phyloP scores from a whole-genome alignment of 768 basidiomycete genomes.

The Leccinellum luteum region DNA sequence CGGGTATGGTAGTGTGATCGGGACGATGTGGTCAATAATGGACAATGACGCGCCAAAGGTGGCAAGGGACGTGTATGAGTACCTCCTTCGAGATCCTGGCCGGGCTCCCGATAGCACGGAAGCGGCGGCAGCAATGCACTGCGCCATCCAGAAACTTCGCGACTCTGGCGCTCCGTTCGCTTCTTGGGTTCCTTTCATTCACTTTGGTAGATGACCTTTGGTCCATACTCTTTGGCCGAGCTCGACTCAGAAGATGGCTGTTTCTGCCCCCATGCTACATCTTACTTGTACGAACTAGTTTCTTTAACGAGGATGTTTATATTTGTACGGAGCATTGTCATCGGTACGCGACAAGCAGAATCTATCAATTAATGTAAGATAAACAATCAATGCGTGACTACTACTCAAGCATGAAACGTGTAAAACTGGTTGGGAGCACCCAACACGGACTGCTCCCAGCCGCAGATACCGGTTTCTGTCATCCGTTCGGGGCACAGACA shows the following conservation, averaged over 20 bases:
- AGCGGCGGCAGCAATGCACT: neutral
- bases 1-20: neutral
- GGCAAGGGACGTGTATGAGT: neutral
- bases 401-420: neutral
- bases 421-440: neutral
- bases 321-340: too few relatives aligned
- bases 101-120: neutral
- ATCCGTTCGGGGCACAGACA: slow-evolving; percentile 18
- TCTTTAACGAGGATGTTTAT: too few relatives aligned
- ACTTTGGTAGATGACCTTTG: neutral
- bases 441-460: slow-evolving; percentile 11
- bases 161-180: neutral
- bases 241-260: too few relatives aligned
- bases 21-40: neutral
- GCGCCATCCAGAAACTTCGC: neutral
- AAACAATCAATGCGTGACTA: neutral
- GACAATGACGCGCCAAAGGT: neutral
- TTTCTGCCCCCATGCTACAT: too few relatives aligned
- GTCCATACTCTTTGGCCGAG: too few relatives aligned
- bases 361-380: neutral
- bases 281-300: too few relatives aligned
- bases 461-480: slow-evolving; percentile 9
- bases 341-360: too few relatives aligned
- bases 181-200: neutral
- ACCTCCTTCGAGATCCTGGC: neutral